phyloP scores from a whole-genome alignment of 805 yeast genomes.

The Candida krabiensis region DNA sequence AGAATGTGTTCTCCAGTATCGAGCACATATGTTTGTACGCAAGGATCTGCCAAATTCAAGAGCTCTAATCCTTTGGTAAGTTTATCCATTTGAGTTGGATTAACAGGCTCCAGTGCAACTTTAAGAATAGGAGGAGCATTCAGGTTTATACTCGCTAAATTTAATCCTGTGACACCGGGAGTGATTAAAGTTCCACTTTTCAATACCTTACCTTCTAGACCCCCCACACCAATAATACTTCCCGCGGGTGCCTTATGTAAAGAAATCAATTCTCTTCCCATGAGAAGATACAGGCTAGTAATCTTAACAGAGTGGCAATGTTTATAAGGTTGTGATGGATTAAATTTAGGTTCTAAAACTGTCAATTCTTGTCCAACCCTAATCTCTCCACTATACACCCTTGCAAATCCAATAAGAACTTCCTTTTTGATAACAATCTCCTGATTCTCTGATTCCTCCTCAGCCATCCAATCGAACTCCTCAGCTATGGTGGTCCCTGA shows the following conservation, averaged over 20 bases:
- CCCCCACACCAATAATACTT: slow-evolving; percentile 90
- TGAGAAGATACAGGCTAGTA: slow-evolving; percentile 71
- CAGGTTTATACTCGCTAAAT: slow-evolving; percentile 71
- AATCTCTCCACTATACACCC: slow-evolving; percentile 85
- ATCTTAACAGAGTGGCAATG: slow-evolving; percentile 58
- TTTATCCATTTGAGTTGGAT: slow-evolving; percentile 75
- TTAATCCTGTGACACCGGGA: slow-evolving; percentile 59
- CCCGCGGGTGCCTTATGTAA: slow-evolving; percentile 89
- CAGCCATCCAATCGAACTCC: slow-evolving; percentile 42
- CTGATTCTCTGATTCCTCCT: slow-evolving; percentile 43
- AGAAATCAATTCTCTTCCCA: slow-evolving; percentile 89
- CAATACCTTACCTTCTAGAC: slow-evolving; percentile 76
- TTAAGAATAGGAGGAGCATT: slow-evolving; percentile 89
- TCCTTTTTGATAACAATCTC: slow-evolving; percentile 47
- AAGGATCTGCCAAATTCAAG: slow-evolving; percentile 89
- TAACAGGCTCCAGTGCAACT: slow-evolving; percentile 93
- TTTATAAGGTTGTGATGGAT: slow-evolving; percentile 60
- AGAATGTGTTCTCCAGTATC: slow-evolving; percentile 92
- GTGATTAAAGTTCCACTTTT: slow-evolving; percentile 84
- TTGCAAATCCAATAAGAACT: slow-evolving; percentile 80
- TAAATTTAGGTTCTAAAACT: slow-evolving; percentile 84
- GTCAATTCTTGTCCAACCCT: slow-evolving; percentile 71
- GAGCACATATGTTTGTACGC: slow-evolving; percentile 81
- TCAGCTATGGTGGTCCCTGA: slow-evolving; percentile 7
- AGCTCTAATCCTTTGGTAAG: slow-evolving; percentile 77